phyloP scores from a whole-genome alignment of 352 stramenopile species.

The Globisporangium apiculatum region DNA sequence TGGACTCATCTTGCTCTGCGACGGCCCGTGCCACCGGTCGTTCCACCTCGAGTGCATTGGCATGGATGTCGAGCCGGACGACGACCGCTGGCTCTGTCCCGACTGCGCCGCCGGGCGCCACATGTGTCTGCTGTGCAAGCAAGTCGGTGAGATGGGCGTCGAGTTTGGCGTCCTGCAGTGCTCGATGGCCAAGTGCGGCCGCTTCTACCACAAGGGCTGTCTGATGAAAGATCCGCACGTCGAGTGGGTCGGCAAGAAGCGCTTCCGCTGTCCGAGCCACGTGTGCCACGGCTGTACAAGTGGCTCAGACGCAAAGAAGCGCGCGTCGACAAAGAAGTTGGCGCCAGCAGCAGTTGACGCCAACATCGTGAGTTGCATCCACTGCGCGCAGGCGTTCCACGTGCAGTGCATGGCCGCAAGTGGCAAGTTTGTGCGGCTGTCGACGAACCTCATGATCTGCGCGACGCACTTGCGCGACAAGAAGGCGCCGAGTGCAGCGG shows the following conservation, averaged over 20 bases:
- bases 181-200: constrained; percentile 86
- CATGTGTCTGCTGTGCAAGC: constrained; percentile 90
- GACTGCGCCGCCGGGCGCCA: constrained; percentile 86
- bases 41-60: constrained; percentile 91
- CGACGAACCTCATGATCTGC: constrained; percentile 86
- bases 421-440: constrained; percentile 79
- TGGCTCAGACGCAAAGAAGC: constrained; percentile 15
- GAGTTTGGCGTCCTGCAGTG: constrained; percentile 90
- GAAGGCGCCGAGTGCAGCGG: constrained; percentile 8
- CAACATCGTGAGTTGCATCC: constrained; percentile 71
- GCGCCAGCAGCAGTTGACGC: constrained; percentile 1
- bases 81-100: constrained; percentile 88
- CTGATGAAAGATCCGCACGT: constrained; percentile 67
- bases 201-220: constrained; percentile 91
- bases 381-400: constrained; percentile 80
- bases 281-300: constrained; percentile 73
- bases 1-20: constrained; percentile 87
- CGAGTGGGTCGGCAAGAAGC: constrained; percentile 84
- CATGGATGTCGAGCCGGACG: constrained; percentile 74
- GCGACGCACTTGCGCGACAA: constrained; percentile 66
- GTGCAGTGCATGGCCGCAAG: constrained; percentile 66
- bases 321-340: constrained; percentile 30
- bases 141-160: constrained; percentile 84
- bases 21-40: constrained; percentile 89
- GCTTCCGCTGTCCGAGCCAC: constrained; percentile 89